Conservation (phyloP, 2,329 filamentous ascomycete genomes). For the Annulohypoxylon truncatum region DNA sequence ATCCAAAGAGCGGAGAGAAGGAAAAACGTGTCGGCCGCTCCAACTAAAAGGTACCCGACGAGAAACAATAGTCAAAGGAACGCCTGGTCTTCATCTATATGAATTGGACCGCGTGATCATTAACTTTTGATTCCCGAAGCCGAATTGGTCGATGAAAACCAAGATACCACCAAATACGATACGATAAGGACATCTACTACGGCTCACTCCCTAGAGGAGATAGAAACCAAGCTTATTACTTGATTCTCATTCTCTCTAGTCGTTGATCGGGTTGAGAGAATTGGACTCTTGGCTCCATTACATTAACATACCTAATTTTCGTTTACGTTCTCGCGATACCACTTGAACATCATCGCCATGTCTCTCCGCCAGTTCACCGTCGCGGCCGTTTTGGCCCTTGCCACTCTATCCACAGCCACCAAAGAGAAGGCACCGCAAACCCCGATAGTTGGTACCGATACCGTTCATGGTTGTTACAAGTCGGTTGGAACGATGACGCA, state of each 20-base stretch:
- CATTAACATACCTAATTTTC: slow-evolving; percentile 29
- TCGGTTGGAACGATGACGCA: slow-evolving; percentile 55
- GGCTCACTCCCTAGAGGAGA: slow-evolving; percentile 33
- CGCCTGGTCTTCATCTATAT: slow-evolving; percentile 28
- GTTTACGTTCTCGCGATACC: slow-evolving; percentile 9
- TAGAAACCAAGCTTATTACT: slow-evolving; percentile 14
- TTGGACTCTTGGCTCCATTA: slow-evolving; percentile 22
- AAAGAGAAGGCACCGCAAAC: slow-evolving; percentile 52
- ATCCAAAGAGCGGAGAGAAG: slow-evolving; percentile 23
- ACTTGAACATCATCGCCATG: slow-evolving; percentile 39
- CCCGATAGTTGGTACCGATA: slow-evolving; percentile 54
- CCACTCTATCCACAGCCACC: slow-evolving; percentile 39
- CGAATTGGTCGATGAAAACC: slow-evolving; percentile 27
- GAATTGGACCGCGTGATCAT: slow-evolving; percentile 24
- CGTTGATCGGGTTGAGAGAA: slow-evolving; percentile 48
- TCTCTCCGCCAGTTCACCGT: slow-evolving; percentile 45
- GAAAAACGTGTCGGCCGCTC: slow-evolving; percentile 21
- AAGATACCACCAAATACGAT: slow-evolving; percentile 22
- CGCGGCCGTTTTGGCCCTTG: slow-evolving; percentile 45
- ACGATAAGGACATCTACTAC: slow-evolving; percentile 17
- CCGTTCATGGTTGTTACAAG: slow-evolving; percentile 64
- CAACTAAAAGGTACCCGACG: slow-evolving; percentile 9
- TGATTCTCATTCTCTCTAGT: slow-evolving; percentile 42
- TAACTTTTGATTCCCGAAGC: slow-evolving; percentile 2
- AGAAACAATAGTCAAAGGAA: slow-evolving; percentile 34